Conservation (phyloP, 352 stramenopile species). For the Poterioochromonas sp. region DNA sequence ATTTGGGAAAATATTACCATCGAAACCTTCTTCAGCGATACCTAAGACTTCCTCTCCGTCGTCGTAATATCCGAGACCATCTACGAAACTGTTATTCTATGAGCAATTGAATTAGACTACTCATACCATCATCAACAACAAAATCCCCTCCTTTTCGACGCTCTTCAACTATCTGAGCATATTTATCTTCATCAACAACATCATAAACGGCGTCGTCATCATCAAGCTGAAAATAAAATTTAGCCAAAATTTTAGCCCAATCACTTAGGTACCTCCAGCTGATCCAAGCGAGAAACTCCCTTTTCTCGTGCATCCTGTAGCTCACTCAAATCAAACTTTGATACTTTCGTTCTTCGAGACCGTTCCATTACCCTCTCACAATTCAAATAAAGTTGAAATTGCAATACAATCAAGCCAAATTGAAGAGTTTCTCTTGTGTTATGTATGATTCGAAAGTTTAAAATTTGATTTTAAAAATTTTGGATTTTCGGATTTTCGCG, state of each 20-base stretch:
- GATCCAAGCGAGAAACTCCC: background rate
- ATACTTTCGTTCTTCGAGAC: background rate
- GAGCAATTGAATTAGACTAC: background rate
- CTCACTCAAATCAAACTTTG: background rate
- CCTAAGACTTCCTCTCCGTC: constrained; percentile 66
- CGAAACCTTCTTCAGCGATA: constrained; percentile 37
- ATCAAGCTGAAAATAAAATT: constrained; percentile 34
- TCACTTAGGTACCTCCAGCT: background rate
- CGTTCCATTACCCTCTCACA: too few relatives aligned
- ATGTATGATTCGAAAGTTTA: too few relatives aligned
- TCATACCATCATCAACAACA: constrained; percentile 34
- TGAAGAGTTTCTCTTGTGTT: too few relatives aligned
- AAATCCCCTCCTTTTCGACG: constrained; percentile 50
- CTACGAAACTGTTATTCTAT: constrained; percentile 34
- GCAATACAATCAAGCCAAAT: too few relatives aligned
- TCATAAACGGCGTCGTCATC: constrained; percentile 63
- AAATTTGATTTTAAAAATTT: too few relatives aligned
- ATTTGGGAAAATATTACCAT: constrained; percentile 17
- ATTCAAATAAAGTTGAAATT: too few relatives aligned
- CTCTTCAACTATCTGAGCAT: constrained; percentile 55
- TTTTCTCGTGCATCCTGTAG: background rate
- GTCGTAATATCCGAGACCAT: constrained; percentile 70
- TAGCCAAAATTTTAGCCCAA: background rate
- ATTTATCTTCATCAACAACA: constrained; percentile 60
- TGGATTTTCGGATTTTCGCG: too few relatives aligned